Percentiles rank a stretch among this genome's conserved stretches.
These are phyloP conservation scores for Neurospora sp. DNA, from an alignment of 495 filamentous ascomycete genomes.

Conservation along the genomic window DNA sequence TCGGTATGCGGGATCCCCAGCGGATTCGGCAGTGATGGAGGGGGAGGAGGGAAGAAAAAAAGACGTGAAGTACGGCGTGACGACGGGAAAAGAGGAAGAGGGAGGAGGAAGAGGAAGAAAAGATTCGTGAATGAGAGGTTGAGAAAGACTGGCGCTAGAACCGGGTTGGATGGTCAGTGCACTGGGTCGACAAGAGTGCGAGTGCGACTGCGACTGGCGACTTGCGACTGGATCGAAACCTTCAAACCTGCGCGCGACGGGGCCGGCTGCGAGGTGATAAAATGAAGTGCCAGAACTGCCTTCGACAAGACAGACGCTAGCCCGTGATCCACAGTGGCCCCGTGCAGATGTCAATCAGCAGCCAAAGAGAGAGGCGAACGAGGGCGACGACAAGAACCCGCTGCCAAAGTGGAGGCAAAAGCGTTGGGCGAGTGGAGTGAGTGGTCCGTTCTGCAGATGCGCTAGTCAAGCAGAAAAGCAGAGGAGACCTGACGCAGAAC, in stretches of 20 bases:
- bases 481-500: neutral
- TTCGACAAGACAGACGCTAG: neutral
- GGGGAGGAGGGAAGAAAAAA: conserved; percentile 8
- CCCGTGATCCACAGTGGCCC: neutral
- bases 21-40: conserved; percentile 16
- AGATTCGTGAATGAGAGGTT: conserved; percentile 14
- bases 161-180: conserved; percentile 8
- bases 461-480: neutral
- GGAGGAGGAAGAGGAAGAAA: conserved; percentile 16
- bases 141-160: conserved; percentile 4
- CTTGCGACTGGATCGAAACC: neutral
- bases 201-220: neutral
- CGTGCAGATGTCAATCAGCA: neutral
- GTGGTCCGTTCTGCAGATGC: neutral
- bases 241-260: neutral
- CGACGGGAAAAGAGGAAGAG: conserved; percentile 13
- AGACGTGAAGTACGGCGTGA: conserved; percentile 7
- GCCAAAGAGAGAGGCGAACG: neutral
- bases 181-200: conserved; percentile 6
- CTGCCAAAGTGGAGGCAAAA: neutral
- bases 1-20: conserved; percentile 20
- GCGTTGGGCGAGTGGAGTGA: neutral
- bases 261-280: neutral
- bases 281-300: neutral
- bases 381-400: neutral